Percentiles rank a stretch among this genome's conserved stretches.
These are phyloP conservation scores for Euphorbia celastroides DNA, from an alignment of 441 rosid species.

Conservation along the genomic window DNA sequence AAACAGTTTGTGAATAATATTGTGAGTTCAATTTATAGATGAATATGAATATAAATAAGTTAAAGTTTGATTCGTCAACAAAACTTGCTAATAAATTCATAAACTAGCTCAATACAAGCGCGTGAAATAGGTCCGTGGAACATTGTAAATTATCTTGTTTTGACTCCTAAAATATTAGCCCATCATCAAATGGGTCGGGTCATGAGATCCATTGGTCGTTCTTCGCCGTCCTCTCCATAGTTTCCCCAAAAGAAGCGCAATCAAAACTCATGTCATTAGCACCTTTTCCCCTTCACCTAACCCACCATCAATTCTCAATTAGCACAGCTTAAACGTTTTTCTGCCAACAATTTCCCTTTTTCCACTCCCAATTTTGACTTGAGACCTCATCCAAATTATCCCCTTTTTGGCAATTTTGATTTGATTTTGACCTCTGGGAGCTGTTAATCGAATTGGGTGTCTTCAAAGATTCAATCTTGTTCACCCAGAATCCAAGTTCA, in stretches of 20 bases:
- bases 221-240: constrained; percentile 2
- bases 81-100: too few relatives aligned
- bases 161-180: background rate
- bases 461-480: background rate
- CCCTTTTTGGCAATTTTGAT: background rate
- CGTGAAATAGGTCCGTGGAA: too few relatives aligned
- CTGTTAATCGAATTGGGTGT: background rate
- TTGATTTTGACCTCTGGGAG: background rate
- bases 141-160: too few relatives aligned
- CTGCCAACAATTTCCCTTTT: background rate
- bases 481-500: background rate
- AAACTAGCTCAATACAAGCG: too few relatives aligned
- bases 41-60: too few relatives aligned
- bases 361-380: background rate
- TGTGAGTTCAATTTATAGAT: too few relatives aligned
- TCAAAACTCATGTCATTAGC: background rate
- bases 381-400: background rate
- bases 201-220: background rate
- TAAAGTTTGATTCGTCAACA: too few relatives aligned
- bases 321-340: constrained; percentile 1
- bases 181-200: background rate
- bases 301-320: background rate
- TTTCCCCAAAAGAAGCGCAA: constrained; percentile 6
- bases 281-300: background rate
- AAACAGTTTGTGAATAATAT: too few relatives aligned